phyloP scores from a whole-genome alignment of 2,329 filamentous ascomycete species.

The Botrytis fragariae region DNA sequence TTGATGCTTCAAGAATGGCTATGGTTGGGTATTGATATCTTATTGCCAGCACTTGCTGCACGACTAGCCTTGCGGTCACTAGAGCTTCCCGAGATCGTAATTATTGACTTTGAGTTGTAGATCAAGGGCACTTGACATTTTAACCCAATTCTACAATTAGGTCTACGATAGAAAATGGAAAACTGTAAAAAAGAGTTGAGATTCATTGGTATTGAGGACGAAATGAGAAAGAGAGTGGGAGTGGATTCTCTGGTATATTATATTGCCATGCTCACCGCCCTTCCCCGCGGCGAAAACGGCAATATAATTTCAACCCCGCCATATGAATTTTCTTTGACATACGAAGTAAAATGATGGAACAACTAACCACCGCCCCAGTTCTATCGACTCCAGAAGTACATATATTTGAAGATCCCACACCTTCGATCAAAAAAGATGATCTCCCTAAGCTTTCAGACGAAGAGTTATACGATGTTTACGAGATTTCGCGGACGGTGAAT shows the following conservation, averaged over 20 bases:
- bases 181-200: neutral
- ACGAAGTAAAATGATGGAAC: constrained; percentile 16
- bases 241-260: neutral
- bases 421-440: constrained; percentile 9
- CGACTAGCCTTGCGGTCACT: neutral
- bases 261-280: constrained; percentile 4
- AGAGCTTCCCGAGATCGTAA: neutral
- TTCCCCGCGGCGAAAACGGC: neutral
- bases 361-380: constrained; percentile 48
- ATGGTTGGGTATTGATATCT: neutral
- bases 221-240: neutral
- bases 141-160: neutral
- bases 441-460: constrained; percentile 48
- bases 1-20: neutral
- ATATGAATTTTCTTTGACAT: constrained; percentile 19
- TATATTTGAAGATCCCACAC: constrained; percentile 52
- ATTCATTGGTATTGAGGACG: neutral
- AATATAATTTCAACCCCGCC: constrained; percentile 17
- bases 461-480: constrained; percentile 75
- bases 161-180: neutral
- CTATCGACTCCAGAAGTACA: constrained; percentile 63
- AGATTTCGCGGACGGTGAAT: constrained; percentile 73
- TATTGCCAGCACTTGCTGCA: neutral
- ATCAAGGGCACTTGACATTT: neutral
- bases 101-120: neutral